Conservation (phyloP, 345 rosid genomes). For the Hibiscus trionum region DNA sequence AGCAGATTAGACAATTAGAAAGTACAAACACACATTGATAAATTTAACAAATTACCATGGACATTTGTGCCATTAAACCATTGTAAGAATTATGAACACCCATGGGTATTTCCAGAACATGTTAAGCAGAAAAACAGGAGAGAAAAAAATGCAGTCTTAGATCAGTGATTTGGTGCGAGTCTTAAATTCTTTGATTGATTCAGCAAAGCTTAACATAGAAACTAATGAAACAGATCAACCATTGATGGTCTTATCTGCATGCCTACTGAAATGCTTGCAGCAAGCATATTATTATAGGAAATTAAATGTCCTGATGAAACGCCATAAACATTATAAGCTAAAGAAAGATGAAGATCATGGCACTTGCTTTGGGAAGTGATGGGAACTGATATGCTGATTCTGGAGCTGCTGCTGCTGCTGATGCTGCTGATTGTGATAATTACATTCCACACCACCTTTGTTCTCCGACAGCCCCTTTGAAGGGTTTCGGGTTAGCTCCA, state of each 20-base stretch:
- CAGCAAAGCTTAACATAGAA: background rate
- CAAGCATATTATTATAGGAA: background rate
- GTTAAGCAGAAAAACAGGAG: too few relatives aligned
- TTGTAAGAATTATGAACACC: background rate
- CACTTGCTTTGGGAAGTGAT: background rate
- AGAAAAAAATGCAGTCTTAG: background rate
- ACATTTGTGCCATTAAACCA: too few relatives aligned
- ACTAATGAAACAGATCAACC: background rate
- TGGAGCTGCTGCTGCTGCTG: background rate
- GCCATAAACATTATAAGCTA: background rate
- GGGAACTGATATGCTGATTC: background rate
- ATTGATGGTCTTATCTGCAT: background rate
- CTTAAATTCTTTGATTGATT: background rate
- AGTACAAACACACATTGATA: too few relatives aligned
- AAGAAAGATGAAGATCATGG: background rate
- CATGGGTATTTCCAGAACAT: background rate
- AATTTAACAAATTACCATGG: too few relatives aligned
- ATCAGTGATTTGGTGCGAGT: background rate
- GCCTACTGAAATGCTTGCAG: background rate
- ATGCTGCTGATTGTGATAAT: conserved; percentile 28
- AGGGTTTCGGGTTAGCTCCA: conserved; percentile 59
- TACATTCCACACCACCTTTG: conserved; percentile 27
- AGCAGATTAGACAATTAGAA: too few relatives aligned
- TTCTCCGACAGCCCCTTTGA: conserved; percentile 45
- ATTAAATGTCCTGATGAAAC: background rate